Conservation (phyloP, 257 asterid species). For the Henckelia pumila region DNA sequence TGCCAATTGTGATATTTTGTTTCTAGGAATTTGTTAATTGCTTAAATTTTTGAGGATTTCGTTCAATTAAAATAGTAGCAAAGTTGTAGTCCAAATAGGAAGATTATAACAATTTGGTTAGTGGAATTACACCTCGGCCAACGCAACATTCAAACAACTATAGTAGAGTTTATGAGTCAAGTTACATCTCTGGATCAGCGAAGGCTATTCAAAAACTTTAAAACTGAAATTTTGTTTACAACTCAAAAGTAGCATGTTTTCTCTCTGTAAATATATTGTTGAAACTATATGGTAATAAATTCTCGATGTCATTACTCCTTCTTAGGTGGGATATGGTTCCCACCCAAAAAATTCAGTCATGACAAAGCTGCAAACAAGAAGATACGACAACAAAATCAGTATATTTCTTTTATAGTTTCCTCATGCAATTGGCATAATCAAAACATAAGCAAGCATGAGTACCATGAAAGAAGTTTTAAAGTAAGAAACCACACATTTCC, state of each 20-base stretch:
- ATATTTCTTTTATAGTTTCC: neutral
- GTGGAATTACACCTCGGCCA: neutral
- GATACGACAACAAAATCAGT: slow-evolving; percentile 10
- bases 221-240: neutral
- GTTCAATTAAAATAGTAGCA: neutral
- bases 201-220: neutral
- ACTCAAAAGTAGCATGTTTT: neutral
- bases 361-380: slow-evolving; percentile 48
- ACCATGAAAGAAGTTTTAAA: neutral
- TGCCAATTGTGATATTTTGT: too few species aligned
- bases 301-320: slow-evolving; percentile 36
- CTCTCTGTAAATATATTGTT: neutral
- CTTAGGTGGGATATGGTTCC: slow-evolving; percentile 75
- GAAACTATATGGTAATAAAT: neutral
- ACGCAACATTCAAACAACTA: too few species aligned
- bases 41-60: neutral
- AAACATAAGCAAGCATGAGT: too few species aligned
- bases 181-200: too few species aligned
- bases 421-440: too few species aligned
- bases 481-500: neutral
- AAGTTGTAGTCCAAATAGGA: neutral
- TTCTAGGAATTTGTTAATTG: too few species aligned
- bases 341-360: slow-evolving; percentile 82
- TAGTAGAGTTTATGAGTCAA: too few species aligned
- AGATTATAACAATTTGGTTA: too few species aligned